Percentiles rank a stretch among this genome's conserved stretches.
These are phyloP conservation scores for Daldinia grandis DNA, from an alignment of 495 filamentous ascomycete species.

Conservation along the genomic window DNA sequence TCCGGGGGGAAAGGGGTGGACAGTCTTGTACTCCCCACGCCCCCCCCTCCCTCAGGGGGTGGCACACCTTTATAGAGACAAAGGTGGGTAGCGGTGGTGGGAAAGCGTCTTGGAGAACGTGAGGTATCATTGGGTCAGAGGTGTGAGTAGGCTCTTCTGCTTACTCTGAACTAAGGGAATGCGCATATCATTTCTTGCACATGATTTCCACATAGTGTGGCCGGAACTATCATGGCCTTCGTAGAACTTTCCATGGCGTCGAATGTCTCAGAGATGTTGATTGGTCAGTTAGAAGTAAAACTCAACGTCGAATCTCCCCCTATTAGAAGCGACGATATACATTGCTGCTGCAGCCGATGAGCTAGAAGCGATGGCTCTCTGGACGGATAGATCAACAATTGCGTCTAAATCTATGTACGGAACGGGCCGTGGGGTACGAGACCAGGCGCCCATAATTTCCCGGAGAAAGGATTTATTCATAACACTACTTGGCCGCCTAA, in stretches of 20 bases:
- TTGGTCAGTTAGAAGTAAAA: constrained; percentile 26
- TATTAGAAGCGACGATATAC: constrained; percentile 15
- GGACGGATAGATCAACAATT: constrained; percentile 27
- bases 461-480: constrained; percentile 30
- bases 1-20: constrained; percentile 21
- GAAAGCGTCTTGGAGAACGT: constrained; percentile 29
- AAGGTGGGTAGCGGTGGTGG: constrained; percentile 36
- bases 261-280: constrained; percentile 16
- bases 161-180: constrained; percentile 42
- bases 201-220: constrained; percentile 45
- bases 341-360: constrained; percentile 28
- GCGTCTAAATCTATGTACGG: constrained; percentile 34
- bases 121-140: constrained; percentile 43
- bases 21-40: constrained; percentile 39
- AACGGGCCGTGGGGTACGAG: constrained; percentile 40
- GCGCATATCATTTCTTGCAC: constrained; percentile 48
- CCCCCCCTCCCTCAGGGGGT: constrained; percentile 22
- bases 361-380: constrained; percentile 17
- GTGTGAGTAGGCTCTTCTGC: constrained; percentile 34
- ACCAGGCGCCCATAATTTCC: constrained; percentile 31
- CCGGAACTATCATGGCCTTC: constrained; percentile 35
- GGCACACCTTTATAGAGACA: constrained; percentile 25
- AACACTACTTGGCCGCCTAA: constrained; percentile 31
- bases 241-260: constrained; percentile 32
- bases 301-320: constrained; percentile 32